Conservation (phyloP, 371 early-diverging fungal species). For the Vairimorpha necatrix region DNA sequence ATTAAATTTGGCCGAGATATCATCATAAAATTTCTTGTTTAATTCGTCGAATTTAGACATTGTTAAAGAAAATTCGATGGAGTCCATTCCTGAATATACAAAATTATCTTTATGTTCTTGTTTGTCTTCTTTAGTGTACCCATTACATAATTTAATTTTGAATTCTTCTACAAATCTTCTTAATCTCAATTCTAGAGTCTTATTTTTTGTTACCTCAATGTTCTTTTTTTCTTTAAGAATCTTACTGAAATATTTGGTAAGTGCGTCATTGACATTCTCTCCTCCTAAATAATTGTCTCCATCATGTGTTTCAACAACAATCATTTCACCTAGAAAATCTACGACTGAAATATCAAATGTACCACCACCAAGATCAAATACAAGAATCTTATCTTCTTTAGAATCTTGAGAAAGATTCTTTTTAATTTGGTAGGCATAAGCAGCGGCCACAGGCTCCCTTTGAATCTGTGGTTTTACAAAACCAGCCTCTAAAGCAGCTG, state of each 20-base stretch:
- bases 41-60: constrained; percentile 93
- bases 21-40: constrained; percentile 83
- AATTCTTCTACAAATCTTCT: constrained; percentile 39
- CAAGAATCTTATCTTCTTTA: constrained; percentile 67
- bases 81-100: constrained; percentile 41
- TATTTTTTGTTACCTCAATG: constrained; percentile 33
- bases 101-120: constrained; percentile 26
- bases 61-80: constrained; percentile 73
- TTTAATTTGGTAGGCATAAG: constrained; percentile 84
- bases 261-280: constrained; percentile 64
- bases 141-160: constrained; percentile 44
- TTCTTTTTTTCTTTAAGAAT: constrained; percentile 44
- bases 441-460: constrained; percentile 88
- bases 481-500: constrained; percentile 61
- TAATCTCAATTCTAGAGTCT: constrained; percentile 68
- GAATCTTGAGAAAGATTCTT: constrained; percentile 66
- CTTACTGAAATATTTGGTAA: constrained; percentile 56
- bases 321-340: constrained; percentile 53
- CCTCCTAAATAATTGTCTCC: constrained; percentile 66
- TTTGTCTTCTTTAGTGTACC: constrained; percentile 37
- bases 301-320: constrained; percentile 62
- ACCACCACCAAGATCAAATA: constrained; percentile 66
- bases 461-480: constrained; percentile 34
- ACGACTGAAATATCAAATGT: constrained; percentile 65
- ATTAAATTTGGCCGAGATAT: constrained; percentile 85